Conservation (phyloP, 2,329 filamentous ascomycete species). For the Acrocalymma vagum region DNA sequence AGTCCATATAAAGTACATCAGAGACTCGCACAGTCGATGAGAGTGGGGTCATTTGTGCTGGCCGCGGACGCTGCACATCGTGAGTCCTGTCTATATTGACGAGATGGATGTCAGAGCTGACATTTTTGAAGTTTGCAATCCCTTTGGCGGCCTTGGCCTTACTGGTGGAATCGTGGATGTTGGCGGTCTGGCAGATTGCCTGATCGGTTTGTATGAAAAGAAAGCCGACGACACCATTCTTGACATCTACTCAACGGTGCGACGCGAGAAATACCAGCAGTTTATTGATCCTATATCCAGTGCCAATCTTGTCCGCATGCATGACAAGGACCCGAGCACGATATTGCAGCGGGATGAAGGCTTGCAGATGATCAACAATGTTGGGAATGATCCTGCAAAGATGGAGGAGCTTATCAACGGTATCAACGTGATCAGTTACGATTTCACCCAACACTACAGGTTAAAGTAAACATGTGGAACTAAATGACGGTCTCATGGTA, state of each 20-base stretch:
- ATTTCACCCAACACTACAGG: too few species aligned
- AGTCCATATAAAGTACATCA: constrained; percentile 68
- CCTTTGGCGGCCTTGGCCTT: constrained; percentile 64
- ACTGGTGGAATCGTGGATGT: constrained; percentile 68
- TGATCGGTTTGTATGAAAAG: constrained; percentile 33
- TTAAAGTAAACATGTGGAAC: too few species aligned
- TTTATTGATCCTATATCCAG: constrained; percentile 23
- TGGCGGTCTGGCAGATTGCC: constrained; percentile 64
- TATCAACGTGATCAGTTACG: too few species aligned
- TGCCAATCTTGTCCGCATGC: constrained; percentile 45
- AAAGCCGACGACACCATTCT: constrained; percentile 13
- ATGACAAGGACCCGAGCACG: too few species aligned
- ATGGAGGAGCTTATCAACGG: too few species aligned
- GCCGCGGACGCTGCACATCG: constrained; percentile 66
- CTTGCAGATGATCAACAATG: too few species aligned
- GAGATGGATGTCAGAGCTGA: too few species aligned
- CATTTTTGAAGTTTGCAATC: constrained; percentile 8
- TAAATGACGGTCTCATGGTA: too few species aligned
- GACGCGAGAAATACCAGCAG: constrained; percentile 9
- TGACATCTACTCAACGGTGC: constrained; percentile 13
- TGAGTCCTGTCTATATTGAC: too few species aligned
- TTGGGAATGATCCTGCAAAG: too few species aligned
- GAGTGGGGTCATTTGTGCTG: constrained; percentile 62
- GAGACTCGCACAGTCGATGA: constrained; percentile 61
- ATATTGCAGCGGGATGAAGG: too few species aligned